Conservation (phyloP, 2,329 filamentous ascomycete species). For the Alternaria incomplexa region DNA sequence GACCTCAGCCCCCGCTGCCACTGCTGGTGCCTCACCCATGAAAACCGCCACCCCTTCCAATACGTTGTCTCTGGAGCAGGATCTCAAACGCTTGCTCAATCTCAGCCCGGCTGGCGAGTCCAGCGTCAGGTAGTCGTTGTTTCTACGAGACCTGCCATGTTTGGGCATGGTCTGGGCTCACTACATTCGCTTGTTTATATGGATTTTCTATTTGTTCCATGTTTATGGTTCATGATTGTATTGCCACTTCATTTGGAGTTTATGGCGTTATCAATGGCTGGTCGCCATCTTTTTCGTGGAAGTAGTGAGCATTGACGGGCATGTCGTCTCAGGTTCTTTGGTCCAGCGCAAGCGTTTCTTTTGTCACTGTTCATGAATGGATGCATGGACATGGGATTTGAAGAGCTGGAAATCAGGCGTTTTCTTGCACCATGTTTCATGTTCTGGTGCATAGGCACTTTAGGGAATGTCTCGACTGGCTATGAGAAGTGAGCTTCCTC, state of each 20-base stretch:
- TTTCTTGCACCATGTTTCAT: constrained; percentile 19
- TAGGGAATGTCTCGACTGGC: constrained; percentile 18
- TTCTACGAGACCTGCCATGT: constrained; percentile 22
- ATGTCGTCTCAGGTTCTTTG: constrained; percentile 9
- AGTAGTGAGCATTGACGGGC: constrained; percentile 16
- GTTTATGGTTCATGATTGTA: constrained; percentile 26
- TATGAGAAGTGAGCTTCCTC: constrained; percentile 19
- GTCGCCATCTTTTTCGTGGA: constrained; percentile 16
- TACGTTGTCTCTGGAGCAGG: constrained; percentile 40
- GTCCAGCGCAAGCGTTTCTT: constrained; percentile 12
- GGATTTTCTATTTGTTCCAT: constrained; percentile 20
- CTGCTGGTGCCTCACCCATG: constrained; percentile 20
- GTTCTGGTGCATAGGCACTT: constrained; percentile 11
- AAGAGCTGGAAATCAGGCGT: constrained; percentile 14
- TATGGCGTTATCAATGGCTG: constrained; percentile 23
- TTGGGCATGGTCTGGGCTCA: constrained; percentile 30
- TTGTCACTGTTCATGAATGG: constrained; percentile 21
- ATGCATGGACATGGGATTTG: constrained; percentile 15
- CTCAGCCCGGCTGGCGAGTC: constrained; percentile 30
- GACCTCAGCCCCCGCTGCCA: constrained; percentile 22
- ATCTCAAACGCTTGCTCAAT: constrained; percentile 47
- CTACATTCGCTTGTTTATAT: constrained; percentile 33
- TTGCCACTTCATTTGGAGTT: constrained; percentile 26
- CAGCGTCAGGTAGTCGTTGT: constrained; percentile 29
- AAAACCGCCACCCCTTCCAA: constrained; percentile 24